Percentiles rank a stretch among this genome's conserved stretches.
Evolutionary conservation across 768 basidiomycete genomes (phyloP).

Genomic region (Coprinopsis strossmayeri): DNA sequence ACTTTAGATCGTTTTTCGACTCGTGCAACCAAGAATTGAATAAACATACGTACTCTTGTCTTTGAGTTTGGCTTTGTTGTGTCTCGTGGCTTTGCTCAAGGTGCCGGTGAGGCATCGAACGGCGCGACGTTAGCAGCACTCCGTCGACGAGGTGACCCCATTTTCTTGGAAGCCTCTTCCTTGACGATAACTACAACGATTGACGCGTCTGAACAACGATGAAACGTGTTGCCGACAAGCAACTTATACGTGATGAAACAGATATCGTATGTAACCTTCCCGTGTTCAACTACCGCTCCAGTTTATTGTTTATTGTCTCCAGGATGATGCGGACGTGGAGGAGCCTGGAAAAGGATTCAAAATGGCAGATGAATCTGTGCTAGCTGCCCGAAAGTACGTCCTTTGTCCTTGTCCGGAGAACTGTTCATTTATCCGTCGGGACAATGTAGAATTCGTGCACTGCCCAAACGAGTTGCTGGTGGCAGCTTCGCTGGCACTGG

Average conservation of each 20-base stretch:
- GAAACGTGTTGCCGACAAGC: constrained; percentile 73
- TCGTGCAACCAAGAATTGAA: not conserved
- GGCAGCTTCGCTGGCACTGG: constrained; percentile 1
- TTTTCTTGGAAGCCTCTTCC: too few relatives aligned
- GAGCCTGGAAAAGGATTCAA: constrained; percentile 36
- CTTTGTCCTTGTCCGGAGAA: too few relatives aligned
- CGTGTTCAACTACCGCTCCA: too few relatives aligned
- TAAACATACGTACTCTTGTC: not conserved
- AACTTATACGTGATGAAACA: constrained; percentile 52
- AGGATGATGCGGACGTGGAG: constrained; percentile 18
- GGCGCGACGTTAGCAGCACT: not conserved
- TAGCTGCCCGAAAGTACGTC: constrained; percentile 54
- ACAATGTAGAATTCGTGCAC: constrained; percentile 53
- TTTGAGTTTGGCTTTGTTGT: constrained; percentile 1
- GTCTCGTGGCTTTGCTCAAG: not conserved
- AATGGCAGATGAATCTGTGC: constrained; percentile 51
- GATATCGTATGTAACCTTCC: constrained; percentile 32
- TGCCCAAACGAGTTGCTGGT: constrained; percentile 44
- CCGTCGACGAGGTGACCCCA: too few relatives aligned
- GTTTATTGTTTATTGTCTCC: constrained; percentile 5
- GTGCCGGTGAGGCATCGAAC: too few relatives aligned
- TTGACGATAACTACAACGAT: not conserved
- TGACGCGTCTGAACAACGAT: constrained; percentile 20
- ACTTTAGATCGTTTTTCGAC: not conserved
- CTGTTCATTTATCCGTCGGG: too few relatives aligned